phyloP scores from a whole-genome alignment of 177 flowering plant species.

The Telopea speciosissima region DNA sequence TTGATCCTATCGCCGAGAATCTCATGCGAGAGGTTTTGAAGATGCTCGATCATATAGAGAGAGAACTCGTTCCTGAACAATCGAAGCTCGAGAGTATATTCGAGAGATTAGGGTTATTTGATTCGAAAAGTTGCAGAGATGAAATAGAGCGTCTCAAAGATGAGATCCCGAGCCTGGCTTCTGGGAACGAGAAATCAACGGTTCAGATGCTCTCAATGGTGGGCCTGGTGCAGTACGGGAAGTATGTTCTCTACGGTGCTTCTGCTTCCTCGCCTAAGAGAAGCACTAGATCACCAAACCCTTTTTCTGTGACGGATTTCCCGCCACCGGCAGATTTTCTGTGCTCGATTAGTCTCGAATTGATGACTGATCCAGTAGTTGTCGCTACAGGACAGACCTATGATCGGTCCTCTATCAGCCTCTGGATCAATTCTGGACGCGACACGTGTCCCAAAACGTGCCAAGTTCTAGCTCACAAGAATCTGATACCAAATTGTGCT shows the following conservation, averaged over 20 bases:
- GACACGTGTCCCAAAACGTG: slow-evolving; percentile 87
- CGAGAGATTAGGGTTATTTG: slow-evolving; percentile 28
- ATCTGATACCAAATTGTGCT: slow-evolving; percentile 55
- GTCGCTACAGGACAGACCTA: slow-evolving; percentile 88
- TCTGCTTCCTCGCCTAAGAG: slow-evolving; percentile 44
- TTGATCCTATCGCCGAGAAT: slow-evolving; percentile 33
- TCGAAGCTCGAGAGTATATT: slow-evolving; percentile 33
- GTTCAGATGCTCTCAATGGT: slow-evolving; percentile 40
- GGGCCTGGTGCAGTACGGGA: slow-evolving; percentile 66
- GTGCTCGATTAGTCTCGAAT: slow-evolving; percentile 71
- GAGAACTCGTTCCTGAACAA: slow-evolving; percentile 54
- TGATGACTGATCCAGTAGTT: slow-evolving; percentile 87
- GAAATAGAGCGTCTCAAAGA: slow-evolving; percentile 70
- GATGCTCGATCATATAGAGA: slow-evolving; percentile 44
- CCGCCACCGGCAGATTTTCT: slow-evolving; percentile 62
- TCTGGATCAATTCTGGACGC: slow-evolving; percentile 82
- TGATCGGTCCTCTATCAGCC: slow-evolving; percentile 55
- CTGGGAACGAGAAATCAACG: slow-evolving; percentile 29
- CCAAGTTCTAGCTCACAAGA: slow-evolving; percentile 53
- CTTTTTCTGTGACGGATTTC: slow-evolving; percentile 19
- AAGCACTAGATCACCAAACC: background rate
- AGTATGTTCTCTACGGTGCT: slow-evolving; percentile 63
- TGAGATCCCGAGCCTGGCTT: slow-evolving; percentile 44
- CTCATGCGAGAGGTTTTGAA: slow-evolving; percentile 33
- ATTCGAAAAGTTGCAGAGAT: slow-evolving; percentile 43